Evolutionary conservation across 495 filamentous ascomycete genomes (phyloP).

Genomic region (Aspergillus ostianus): DNA sequence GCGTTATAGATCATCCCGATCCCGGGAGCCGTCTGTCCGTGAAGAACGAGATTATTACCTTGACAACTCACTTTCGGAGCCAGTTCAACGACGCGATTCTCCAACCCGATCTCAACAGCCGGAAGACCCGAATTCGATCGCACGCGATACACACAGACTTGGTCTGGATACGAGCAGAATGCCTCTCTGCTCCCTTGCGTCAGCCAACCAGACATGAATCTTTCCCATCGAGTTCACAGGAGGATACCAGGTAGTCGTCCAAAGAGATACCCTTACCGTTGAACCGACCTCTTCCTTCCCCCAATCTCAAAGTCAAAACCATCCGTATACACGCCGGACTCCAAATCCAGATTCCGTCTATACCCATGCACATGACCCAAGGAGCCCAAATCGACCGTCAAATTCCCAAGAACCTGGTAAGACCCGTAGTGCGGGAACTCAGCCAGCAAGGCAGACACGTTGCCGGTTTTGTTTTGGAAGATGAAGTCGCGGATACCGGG

Average conservation of each 20-base stretch:
- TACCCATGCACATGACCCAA: constrained; percentile 30
- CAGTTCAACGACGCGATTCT: constrained; percentile 26
- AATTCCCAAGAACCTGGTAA: constrained; percentile 44
- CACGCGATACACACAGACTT: constrained; percentile 48
- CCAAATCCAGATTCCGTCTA: constrained; percentile 41
- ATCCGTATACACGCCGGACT: constrained; percentile 35
- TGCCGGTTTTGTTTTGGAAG: constrained; percentile 46
- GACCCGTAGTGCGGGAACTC: constrained; percentile 40
- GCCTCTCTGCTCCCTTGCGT: background rate
- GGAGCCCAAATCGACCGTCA: constrained; percentile 36
- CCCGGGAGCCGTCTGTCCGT: constrained; percentile 29
- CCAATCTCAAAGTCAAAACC: constrained; percentile 3
- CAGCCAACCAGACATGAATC: background rate
- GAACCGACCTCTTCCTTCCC: background rate
- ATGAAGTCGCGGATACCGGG: constrained; percentile 43
- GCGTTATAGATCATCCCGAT: constrained; percentile 36
- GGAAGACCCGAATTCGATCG: constrained; percentile 30
- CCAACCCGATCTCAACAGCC: constrained; percentile 30
- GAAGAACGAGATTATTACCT: constrained; percentile 24
- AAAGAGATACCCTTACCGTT: constrained; percentile 3
- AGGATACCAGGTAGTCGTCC: too few relatives aligned
- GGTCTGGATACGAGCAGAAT: constrained; percentile 47
- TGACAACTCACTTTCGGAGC: constrained; percentile 25
- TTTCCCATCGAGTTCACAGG: too few relatives aligned
- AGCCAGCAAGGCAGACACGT: constrained; percentile 40